Evolutionary conservation across 345 rosid genomes (phyloP).

Genomic region (Bruguiera sexangula): DNA sequence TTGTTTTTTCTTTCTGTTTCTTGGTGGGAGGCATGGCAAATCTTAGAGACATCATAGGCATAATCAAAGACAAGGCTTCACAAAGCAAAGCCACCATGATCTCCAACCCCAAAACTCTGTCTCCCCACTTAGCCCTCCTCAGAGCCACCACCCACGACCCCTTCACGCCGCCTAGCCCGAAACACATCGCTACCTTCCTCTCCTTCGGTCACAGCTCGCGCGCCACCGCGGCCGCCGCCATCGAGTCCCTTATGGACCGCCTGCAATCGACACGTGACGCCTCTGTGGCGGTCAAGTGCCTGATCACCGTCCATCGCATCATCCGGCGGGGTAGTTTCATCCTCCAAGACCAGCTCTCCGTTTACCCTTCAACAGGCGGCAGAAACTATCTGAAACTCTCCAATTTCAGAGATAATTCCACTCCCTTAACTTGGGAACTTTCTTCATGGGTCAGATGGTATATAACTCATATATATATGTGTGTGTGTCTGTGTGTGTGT

Average conservation of each 20-base stretch:
- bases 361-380: conserved; percentile 73
- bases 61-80: conserved; percentile 70
- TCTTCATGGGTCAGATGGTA: conserved; percentile 90
- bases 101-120: conserved; percentile 39
- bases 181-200: conserved; percentile 52
- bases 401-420: conserved; percentile 56
- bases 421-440: conserved; percentile 67
- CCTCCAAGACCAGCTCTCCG: conserved; percentile 83
- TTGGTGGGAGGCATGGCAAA: conserved; percentile 50
- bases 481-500: no score
- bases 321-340: conserved; percentile 70
- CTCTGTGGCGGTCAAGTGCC: conserved; percentile 73
- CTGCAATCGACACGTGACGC: conserved; percentile 73
- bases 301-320: conserved; percentile 61
- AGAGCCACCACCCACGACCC: conserved; percentile 81
- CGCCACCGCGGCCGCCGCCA: conserved; percentile 60
- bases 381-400: conserved; percentile 81
- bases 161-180: conserved; percentile 47
- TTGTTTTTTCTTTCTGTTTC: neutral
- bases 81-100: conserved; percentile 71
- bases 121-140: conserved; percentile 58
- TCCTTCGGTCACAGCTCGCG: conserved; percentile 71
- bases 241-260: conserved; percentile 79
- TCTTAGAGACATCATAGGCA: conserved; percentile 54
- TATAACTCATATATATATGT: no score